Percentiles rank a stretch among this genome's conserved stretches.
Evolutionary conservation across 78 protist species (phyloP).

Genomic region (Pigoraptor vietnamica): DNA sequence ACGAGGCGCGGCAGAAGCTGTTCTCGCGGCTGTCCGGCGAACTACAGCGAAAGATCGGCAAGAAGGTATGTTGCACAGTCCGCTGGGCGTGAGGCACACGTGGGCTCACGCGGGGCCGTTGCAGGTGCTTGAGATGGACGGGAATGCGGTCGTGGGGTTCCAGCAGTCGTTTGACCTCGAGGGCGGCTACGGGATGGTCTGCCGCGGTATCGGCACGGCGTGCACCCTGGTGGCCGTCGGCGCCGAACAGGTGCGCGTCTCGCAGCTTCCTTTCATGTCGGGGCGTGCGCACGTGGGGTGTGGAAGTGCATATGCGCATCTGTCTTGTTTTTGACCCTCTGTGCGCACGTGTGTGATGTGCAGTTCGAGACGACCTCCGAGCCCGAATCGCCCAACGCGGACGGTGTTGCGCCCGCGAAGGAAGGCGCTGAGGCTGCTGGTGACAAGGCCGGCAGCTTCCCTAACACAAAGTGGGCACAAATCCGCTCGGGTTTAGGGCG

Average conservation of each 20-base stretch:
- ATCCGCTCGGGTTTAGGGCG: no score
- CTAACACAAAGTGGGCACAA: no score
- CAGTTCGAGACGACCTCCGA: not conserved
- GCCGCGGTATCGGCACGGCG: slow-evolving; percentile 88
- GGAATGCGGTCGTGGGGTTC: slow-evolving; percentile 85
- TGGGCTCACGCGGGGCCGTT: not conserved
- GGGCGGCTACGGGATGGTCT: slow-evolving; percentile 73
- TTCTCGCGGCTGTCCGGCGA: slow-evolving; percentile 58
- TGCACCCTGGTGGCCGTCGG: no score
- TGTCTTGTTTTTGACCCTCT: no score
- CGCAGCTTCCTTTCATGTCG: no score
- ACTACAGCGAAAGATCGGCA: slow-evolving; percentile 72
- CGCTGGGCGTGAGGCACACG: not conserved
- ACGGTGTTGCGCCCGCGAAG: not conserved
- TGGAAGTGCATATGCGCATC: no score
- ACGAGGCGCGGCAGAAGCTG: slow-evolving; percentile 70
- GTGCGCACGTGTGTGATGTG: no score
- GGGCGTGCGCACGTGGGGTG: no score
- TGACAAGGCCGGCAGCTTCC: not conserved
- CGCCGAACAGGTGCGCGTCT: no score
- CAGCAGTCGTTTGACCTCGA: slow-evolving; percentile 80
- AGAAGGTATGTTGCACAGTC: slow-evolving; percentile 45
- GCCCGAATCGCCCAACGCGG: not conserved
- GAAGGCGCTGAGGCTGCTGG: not conserved
- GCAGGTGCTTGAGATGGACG: slow-evolving; percentile 54